These are phyloP conservation scores for Metarhizium brunneum DNA, from an alignment of 2,329 filamentous ascomycete species.

Conservation along the genomic window DNA sequence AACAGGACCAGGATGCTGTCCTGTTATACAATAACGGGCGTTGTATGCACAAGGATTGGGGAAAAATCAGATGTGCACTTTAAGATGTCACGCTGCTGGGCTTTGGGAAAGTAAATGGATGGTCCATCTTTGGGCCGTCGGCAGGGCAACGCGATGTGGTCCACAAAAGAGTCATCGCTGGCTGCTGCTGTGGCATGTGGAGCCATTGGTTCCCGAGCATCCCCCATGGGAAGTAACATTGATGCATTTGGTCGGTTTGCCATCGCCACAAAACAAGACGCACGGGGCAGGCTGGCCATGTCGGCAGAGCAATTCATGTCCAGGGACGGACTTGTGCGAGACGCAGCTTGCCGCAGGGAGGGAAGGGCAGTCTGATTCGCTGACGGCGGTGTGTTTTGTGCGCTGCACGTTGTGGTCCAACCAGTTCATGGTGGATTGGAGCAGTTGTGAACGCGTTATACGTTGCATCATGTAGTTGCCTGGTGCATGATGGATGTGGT, in stretches of 20 bases:
- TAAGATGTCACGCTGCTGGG: background rate
- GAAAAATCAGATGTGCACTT: background rate
- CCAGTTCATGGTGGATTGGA: background rate
- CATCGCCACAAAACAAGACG: too few species aligned
- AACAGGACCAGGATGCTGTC: background rate
- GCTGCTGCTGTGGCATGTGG: constrained; percentile 5
- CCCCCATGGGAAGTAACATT: too few species aligned
- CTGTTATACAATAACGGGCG: background rate
- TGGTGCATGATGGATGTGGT: background rate
- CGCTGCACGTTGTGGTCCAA: background rate
- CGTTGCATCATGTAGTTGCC: background rate
- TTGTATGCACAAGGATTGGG: background rate
- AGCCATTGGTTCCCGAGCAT: background rate
- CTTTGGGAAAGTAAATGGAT: constrained; percentile 15
- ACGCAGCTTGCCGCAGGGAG: background rate
- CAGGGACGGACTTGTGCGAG: background rate
- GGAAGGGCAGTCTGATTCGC: background rate
- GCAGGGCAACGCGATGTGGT: constrained; percentile 15
- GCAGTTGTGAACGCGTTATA: background rate
- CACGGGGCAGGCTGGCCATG: too few species aligned
- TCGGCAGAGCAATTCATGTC: background rate
- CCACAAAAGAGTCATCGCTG: background rate
- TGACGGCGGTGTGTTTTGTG: constrained; percentile 4
- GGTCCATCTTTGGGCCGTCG: constrained; percentile 8
- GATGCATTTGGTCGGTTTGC: too few species aligned